These are phyloP conservation scores for Mariannaea sp. DNA, from an alignment of 2,329 filamentous ascomycete genomes.

Conservation along the genomic window DNA sequence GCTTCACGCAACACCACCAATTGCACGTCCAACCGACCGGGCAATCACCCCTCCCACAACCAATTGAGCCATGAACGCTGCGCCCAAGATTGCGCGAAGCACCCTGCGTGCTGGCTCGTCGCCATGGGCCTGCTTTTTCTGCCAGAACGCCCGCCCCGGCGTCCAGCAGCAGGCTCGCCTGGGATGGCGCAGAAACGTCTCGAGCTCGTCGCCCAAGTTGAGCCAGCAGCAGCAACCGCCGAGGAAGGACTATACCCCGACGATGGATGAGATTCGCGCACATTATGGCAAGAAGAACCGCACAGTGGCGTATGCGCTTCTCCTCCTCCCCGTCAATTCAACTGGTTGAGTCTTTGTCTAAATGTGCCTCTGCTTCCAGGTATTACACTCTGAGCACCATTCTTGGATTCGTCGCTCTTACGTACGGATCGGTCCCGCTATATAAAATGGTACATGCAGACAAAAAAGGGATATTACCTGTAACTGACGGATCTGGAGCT, in stretches of 20 bases:
- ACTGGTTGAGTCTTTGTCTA: too few relatives aligned
- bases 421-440: slow-evolving; percentile 82
- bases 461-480: too few relatives aligned
- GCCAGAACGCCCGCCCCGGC: slow-evolving; percentile 42
- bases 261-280: slow-evolving; percentile 67
- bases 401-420: slow-evolving; percentile 76
- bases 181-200: slow-evolving; percentile 40
- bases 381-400: slow-evolving; percentile 80
- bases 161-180: slow-evolving; percentile 30
- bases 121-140: slow-evolving; percentile 47
- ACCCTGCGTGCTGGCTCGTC: slow-evolving; percentile 34
- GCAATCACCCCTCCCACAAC: too few relatives aligned
- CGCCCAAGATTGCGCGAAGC: slow-evolving; percentile 44
- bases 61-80: slow-evolving; percentile 47
- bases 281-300: slow-evolving; percentile 71
- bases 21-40: slow-evolving; percentile 9
- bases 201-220: slow-evolving; percentile 37
- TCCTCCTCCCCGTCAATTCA: too few relatives aligned
- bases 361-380: slow-evolving; percentile 44
- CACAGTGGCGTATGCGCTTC: slow-evolving; percentile 52
- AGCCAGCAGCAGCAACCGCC: slow-evolving; percentile 23
- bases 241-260: slow-evolving; percentile 37
- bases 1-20: slow-evolving; percentile 20
- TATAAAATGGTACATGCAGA: slow-evolving; percentile 76
- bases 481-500: too few relatives aligned